Evolutionary conservation across 2,329 filamentous ascomycete genomes (phyloP), one percentile per base, ranked within the genome.

Genomic region (Venturia pyrina): DNA sequence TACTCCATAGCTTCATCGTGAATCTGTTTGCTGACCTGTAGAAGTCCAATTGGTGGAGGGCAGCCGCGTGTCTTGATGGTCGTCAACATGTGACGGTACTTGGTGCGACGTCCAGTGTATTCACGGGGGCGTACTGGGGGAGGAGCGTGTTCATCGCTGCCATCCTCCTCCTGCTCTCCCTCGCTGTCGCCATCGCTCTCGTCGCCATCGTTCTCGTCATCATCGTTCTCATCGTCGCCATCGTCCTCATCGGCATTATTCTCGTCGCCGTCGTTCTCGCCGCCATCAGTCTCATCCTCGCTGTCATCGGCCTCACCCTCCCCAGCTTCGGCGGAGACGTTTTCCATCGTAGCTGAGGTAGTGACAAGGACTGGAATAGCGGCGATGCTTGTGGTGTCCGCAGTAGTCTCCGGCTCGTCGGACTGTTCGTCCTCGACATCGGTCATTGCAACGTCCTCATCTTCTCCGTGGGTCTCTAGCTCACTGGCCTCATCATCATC

Each of bases 41-140:
- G 44, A 17, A 66, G 65, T 8, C 10, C 48, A 4, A 66, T 44
- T 28, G 65, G 65, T 34, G 65, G 61, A n/a, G 65, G 65, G 10
- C 41, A 56, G 43, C 64, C 40, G 40, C 46, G 32, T 28, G 65
- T 32, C 48, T 66, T n/a, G 24, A 66, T 56, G 17, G 59, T 64
- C 28, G 21, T 28, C 24, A 66, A 24, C 60, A 66, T 66, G 48
- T 66, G 65, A 44, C 61, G 65, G 28, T 66, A 66, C 48, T 66
- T 63, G 44, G 65, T 66, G 13, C 59, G 11, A 60, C 65, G 65
- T 32, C 65, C 64, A 34, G 32, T 19, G 46, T 24, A 44, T 50
- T 48, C 44, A 28, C 21, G 48, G 21, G 24, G 48, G 28, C 21
- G 50, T 10, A 28, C 63, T 32, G 40, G 21, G 11, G 24, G 32